These are phyloP conservation scores for Vitis cinerea DNA, from an alignment of 164 flowering plant genomes.

Conservation along the genomic window DNA sequence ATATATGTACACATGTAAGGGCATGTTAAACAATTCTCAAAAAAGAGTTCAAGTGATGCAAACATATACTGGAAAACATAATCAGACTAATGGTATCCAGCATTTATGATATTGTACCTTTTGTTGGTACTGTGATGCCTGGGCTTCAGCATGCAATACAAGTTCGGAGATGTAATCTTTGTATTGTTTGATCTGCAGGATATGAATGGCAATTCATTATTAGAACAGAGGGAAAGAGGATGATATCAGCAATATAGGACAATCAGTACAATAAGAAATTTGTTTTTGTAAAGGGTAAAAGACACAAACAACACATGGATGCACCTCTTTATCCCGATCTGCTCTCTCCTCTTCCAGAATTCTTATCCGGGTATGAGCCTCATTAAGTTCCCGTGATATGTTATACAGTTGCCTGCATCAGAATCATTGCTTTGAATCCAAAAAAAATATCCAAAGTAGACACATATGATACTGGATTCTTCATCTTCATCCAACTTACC, in stretches of 20 bases:
- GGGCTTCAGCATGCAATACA: conserved; percentile 84
- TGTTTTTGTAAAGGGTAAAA: not conserved
- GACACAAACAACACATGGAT: not conserved
- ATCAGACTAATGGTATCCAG: too few relatives aligned
- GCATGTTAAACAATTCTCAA: too few relatives aligned
- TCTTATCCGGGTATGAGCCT: conserved; percentile 39
- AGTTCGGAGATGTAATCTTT: conserved; percentile 77
- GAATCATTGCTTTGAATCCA: not conserved
- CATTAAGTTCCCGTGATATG: conserved; percentile 38
- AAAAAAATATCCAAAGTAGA: not conserved
- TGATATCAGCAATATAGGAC: not conserved
- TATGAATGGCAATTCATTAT: not conserved
- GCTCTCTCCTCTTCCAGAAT: conserved; percentile 60
- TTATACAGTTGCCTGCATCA: conserved; percentile 37
- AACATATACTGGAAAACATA: too few relatives aligned
- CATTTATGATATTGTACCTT: conserved; percentile 46
- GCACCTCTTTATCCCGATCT: conserved; percentile 64
- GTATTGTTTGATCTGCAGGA: conserved; percentile 58
- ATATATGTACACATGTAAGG: not conserved
- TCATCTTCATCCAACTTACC: too few relatives aligned
- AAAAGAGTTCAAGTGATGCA: too few relatives aligned
- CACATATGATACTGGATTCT: too few relatives aligned
- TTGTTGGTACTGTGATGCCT: conserved; percentile 75
- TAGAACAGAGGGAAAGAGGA: not conserved
- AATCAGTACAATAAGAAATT: too few relatives aligned